phyloP scores from a whole-genome alignment of 2,329 filamentous ascomycete genomes.

The Trichoderma sp. region DNA sequence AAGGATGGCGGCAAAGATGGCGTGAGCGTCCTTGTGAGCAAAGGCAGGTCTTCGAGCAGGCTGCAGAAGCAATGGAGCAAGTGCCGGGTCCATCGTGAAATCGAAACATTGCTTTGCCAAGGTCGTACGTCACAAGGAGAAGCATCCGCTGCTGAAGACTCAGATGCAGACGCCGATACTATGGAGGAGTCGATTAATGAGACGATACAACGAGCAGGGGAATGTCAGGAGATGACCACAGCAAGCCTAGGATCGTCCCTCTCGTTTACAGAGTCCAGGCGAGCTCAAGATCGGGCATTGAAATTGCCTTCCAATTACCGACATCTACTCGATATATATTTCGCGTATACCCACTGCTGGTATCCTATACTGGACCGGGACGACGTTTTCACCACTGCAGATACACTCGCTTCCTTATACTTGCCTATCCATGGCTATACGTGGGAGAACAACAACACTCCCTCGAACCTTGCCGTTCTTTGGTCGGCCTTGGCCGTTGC shows the following conservation, averaged over 20 bases:
- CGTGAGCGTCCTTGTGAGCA: conserved; percentile 9
- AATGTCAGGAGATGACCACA: not conserved
- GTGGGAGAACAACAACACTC: not conserved
- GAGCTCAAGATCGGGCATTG: not conserved
- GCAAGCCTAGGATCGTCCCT: not conserved
- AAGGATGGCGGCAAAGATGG: conserved; percentile 17
- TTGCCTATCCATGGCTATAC: not conserved
- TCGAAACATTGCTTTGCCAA: conserved; percentile 9
- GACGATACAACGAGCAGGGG: not conserved
- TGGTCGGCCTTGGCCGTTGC: conserved; percentile 20
- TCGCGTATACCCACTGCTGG: conserved; percentile 24
- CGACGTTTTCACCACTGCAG: not conserved
- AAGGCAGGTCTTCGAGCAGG: conserved; percentile 1
- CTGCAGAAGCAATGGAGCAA: conserved; percentile 23
- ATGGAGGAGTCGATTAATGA: not conserved
- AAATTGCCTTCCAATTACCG: conserved; percentile 1
- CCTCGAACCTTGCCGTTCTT: conserved; percentile 11
- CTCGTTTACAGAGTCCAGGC: not conserved
- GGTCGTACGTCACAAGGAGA: not conserved
- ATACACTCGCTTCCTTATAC: not conserved
- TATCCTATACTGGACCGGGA: conserved; percentile 18
- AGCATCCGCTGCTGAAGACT: not conserved
- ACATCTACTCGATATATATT: conserved; percentile 13
- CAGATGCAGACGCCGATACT: conserved; percentile 1
- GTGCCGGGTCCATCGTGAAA: conserved; percentile 9